Evolutionary conservation across 2,329 filamentous ascomycete species (phyloP), one percentile per base, ranked within the genome.

Genomic region (Fusarium palustre): DNA sequence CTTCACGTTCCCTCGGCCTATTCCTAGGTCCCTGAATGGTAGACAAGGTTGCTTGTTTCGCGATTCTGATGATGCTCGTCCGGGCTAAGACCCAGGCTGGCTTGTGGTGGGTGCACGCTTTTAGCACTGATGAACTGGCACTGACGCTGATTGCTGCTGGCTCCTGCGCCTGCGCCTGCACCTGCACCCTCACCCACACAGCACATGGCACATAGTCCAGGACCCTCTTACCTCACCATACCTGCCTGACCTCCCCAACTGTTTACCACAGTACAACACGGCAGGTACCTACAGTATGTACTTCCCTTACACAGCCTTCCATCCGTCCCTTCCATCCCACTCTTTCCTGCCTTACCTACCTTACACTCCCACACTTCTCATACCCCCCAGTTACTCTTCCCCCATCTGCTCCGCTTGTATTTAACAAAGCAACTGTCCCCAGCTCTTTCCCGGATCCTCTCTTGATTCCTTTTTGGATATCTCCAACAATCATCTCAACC

Each of bases 341-440:
- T 60, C 67, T 53, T 53, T 59, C 47, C 45, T 38, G 39, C 59
- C 46, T 54, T 50, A 36, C 41, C 59, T 46, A 54, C 65, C 65
- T 66, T 55, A 61, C 71, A 70, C 62, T 66, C 64, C 58, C 63
- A 69, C 60, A 65, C 62, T 45, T 33, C 57, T 64, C 56, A 28
- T 54, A 59, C 57, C 54, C 57, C 62, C 71, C 59, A 52, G 34
- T 59, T 60, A 33, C 69, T 63, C 42, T 56, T 67, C 60, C 58
- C 61, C 66, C 68, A 53, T 62, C 69, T 69, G 57, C 58, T 70
- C 64, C 70, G 62, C 64, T 64, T 75, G 69, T 77, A 77, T 77
- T 76, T 77, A 76, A 77, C 72, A 71, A 74, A 60, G 64, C 66
- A 52, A 39, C 59, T 54, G 59, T 71, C 75, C 73, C 73, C 73